Evolutionary conservation across 345 rosid genomes (phyloP), one percentile per base, ranked within the genome.

Genomic region (Crucihimalaya himalaica): DNA sequence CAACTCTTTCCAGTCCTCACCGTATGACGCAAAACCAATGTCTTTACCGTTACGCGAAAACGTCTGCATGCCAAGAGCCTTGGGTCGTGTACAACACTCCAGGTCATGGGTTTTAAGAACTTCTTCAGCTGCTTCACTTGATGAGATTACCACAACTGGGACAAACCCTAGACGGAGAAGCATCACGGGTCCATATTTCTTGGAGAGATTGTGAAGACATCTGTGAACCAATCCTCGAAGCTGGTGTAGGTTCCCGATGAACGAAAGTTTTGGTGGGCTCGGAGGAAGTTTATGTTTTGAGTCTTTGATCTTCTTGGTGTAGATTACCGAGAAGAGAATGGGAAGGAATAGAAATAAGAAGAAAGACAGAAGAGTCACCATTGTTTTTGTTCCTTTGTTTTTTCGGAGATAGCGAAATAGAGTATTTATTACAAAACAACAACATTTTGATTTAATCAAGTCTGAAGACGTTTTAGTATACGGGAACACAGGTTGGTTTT

Each of bases 41-140:
- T 82, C 52, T 27, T 52, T 31, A 20, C 27, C 57, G 0, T 58
- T 63, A 42, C 75, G 71, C 0, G 79, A 55, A 28, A 81, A 40
- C 5, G 25, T 69, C 14, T 57, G 34, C 31, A 2, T 20, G 9
- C 78, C 78, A 1, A 29, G n/a, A 10, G 64, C 5, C 7, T 9
- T 53, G 15, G 84, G 74, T 3, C 80, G 65, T 35, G 74, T 79
- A 27, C 84, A 82, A 48, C 80, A 82, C 34, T 71, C 69, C 0
- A 76, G 78, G 66, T 82, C 84, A 55, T 76, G 73, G 0, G 45
- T 66, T 43, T 71, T 81, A 9, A 80, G 66, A 32, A 59, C 73
- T 18, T 72, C 68, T 76, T 55, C 59, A 23, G 83, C 83, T 46
- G 72, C 73, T 64, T 78, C 74, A 20, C 74, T 73, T 0, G 82